phyloP scores from a whole-genome alignment of 1,284 basidiomycete species.

The Ganoderma boninense region DNA sequence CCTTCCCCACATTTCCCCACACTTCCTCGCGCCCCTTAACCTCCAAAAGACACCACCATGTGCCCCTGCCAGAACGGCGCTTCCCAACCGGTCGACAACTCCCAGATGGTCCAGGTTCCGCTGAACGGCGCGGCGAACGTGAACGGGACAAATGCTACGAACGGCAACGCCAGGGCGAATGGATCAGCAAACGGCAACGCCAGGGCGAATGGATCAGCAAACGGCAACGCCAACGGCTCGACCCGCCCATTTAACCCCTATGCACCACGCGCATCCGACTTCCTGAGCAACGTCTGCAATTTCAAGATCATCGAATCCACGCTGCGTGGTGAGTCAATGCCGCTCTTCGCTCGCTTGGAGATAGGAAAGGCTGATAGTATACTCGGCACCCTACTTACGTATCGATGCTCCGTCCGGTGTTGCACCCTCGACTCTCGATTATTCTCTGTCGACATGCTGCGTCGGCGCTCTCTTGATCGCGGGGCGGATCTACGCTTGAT shows the following conservation, averaged over 20 bases:
- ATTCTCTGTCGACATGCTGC: constrained; percentile 16
- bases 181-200: constrained; percentile 24
- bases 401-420: not conserved
- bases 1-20: constrained; percentile 5
- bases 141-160: constrained; percentile 19
- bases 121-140: constrained; percentile 48
- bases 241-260: constrained; percentile 78
- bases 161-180: too few species aligned
- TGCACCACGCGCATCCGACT: constrained; percentile 89
- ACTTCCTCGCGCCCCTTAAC: not conserved
- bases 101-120: constrained; percentile 72
- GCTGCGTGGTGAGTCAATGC: constrained; percentile 73
- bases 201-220: constrained; percentile 43
- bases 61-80: constrained; percentile 72
- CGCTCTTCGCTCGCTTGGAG: not conserved
- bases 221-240: constrained; percentile 43
- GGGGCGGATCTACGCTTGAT: constrained; percentile 2
- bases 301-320: constrained; percentile 99
- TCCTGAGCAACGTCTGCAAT: constrained; percentile 91
- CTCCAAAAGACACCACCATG: constrained; percentile 52
- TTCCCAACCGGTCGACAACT: constrained; percentile 51
- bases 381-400: not conserved
- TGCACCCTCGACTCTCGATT: not conserved
- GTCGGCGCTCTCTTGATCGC: not conserved
- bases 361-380: constrained; percentile 6